Evolutionary conservation across 495 filamentous ascomycete species (phyloP).

Genomic region (Penicillium samsonianum): DNA sequence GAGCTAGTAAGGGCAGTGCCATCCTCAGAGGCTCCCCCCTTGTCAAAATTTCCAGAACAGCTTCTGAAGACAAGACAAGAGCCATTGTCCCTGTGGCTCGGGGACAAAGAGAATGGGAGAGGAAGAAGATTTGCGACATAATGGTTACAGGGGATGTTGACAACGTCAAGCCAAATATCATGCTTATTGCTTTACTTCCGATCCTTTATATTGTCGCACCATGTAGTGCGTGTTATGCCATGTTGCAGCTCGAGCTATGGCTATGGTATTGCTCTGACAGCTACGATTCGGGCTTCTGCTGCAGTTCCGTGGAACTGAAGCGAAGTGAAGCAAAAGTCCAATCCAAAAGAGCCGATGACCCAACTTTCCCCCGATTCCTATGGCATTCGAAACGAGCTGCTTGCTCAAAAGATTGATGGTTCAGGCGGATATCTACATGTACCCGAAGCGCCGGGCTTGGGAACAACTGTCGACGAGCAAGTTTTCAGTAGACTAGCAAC

Average conservation of each 20-base stretch:
- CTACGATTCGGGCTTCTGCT: not conserved
- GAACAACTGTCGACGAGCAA: not conserved
- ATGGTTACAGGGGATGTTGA: not conserved
- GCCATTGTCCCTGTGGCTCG: not conserved
- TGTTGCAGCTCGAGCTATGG: not conserved
- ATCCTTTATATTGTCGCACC: not conserved
- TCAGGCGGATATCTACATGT: not conserved
- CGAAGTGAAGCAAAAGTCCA: not conserved
- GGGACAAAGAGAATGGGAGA: not conserved
- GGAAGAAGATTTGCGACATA: not conserved
- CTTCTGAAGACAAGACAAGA: not conserved
- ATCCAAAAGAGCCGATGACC: not conserved
- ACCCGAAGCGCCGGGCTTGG: not conserved
- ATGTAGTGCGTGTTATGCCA: not conserved
- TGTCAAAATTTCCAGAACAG: too few species aligned
- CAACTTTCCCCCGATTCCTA: not conserved
- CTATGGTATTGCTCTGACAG: not conserved
- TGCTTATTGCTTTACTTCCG: not conserved
- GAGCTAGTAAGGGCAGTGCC: too few species aligned
- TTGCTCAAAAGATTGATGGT: not conserved
- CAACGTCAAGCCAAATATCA: not conserved
- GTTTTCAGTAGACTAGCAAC: not conserved
- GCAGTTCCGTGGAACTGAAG: not conserved
- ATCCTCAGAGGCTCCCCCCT: too few species aligned
- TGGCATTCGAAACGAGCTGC: not conserved